These are phyloP conservation scores for Citropsis articulata DNA, from an alignment of 345 rosid genomes.

Conservation along the genomic window DNA sequence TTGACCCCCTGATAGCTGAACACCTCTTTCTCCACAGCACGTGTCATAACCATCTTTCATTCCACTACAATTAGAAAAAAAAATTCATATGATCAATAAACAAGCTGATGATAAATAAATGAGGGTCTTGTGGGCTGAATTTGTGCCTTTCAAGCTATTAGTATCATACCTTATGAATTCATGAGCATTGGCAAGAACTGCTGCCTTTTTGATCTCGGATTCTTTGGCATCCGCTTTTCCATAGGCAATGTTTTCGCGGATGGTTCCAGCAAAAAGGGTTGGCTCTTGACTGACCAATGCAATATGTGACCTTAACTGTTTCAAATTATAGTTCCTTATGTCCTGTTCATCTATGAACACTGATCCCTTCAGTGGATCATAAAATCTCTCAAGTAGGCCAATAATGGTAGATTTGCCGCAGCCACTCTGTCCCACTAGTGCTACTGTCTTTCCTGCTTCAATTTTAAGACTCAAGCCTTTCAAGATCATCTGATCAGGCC, in stretches of 20 bases:
- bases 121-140: not conserved
- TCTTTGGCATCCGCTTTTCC: conserved; percentile 46
- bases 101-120: not conserved
- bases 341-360: conserved; percentile 47
- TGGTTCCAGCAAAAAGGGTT: conserved; percentile 61
- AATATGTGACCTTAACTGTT: conserved; percentile 45
- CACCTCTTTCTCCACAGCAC: conserved; percentile 61
- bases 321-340: conserved; percentile 45
- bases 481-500: conserved; percentile 57
- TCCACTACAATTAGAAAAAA: conserved; percentile 34
- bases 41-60: conserved; percentile 69
- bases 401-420: conserved; percentile 66
- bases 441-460: conserved; percentile 54
- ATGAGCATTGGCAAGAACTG: conserved; percentile 57
- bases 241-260: conserved; percentile 54
- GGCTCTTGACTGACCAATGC: conserved; percentile 76
- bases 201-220: conserved; percentile 56
- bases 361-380: conserved; percentile 52
- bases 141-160: not conserved
- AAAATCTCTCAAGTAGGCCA: conserved; percentile 61
- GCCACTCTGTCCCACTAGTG: conserved; percentile 64
- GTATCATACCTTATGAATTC: conserved; percentile 57
- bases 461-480: conserved; percentile 54
- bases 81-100: not conserved
- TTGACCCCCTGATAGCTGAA: conserved; percentile 73